phyloP scores from a whole-genome alignment of 2,329 filamentous ascomycete species.

The Metarhizium robertsii region DNA sequence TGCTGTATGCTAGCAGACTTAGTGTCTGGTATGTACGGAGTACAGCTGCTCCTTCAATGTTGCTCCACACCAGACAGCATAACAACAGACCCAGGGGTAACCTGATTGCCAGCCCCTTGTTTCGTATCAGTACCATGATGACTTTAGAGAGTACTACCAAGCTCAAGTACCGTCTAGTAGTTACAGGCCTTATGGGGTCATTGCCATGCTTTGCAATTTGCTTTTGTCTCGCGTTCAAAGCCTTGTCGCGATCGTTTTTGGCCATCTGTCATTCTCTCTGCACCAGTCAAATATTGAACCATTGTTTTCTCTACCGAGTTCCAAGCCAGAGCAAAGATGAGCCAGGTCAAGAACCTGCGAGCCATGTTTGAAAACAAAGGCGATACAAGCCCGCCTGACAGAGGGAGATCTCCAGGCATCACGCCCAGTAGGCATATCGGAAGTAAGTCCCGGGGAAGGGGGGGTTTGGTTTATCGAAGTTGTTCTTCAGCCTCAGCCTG shows the following conservation, averaged over 20 bases:
- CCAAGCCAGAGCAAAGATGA: constrained; percentile 30
- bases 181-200: not conserved
- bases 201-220: not conserved
- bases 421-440: constrained; percentile 15
- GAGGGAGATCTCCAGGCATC: constrained; percentile 58
- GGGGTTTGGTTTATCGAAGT: not conserved
- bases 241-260: not conserved
- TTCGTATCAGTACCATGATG: too few species aligned
- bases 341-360: constrained; percentile 64
- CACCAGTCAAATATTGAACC: not conserved
- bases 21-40: too few species aligned
- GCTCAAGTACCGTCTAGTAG: too few species aligned
- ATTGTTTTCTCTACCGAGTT: not conserved
- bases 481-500: not conserved
- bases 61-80: too few species aligned
- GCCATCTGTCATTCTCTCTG: not conserved
- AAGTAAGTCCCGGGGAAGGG: constrained; percentile 11
- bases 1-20: too few species aligned
- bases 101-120: not conserved
- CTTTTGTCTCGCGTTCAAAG: not conserved
- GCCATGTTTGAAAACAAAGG: constrained; percentile 74
- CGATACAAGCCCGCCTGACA: constrained; percentile 54
- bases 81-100: not conserved
- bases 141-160: too few species aligned
- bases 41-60: too few species aligned